Evolutionary conservation across 2,329 filamentous ascomycete genomes (phyloP).

Genomic region (Fusarium continuum): DNA sequence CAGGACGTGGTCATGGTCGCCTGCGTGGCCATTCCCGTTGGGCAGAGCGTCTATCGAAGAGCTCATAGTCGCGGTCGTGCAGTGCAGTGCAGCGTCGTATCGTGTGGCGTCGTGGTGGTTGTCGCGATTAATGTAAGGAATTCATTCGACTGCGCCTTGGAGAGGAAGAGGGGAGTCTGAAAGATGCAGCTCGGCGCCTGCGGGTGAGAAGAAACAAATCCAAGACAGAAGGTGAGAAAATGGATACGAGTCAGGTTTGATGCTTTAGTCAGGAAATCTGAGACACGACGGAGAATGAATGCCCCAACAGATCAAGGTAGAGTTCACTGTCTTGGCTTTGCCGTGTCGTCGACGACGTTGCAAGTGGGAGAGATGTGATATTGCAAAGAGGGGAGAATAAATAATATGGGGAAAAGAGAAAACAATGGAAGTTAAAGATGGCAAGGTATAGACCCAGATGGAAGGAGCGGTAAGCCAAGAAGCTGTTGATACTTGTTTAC

Average conservation of each 20-base stretch:
- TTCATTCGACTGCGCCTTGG: constrained; percentile 7
- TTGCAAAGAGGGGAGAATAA: not conserved
- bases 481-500: constrained; percentile 24
- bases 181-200: constrained; percentile 4
- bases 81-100: not conserved
- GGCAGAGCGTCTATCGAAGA: constrained; percentile 43
- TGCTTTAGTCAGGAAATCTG: constrained; percentile 4
- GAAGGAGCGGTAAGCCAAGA: constrained; percentile 26
- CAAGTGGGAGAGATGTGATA: not conserved
- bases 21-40: constrained; percentile 42
- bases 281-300: constrained; percentile 12
- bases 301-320: not conserved
- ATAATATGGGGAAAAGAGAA: not conserved
- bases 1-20: constrained; percentile 53
- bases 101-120: not conserved
- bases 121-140: constrained; percentile 13
- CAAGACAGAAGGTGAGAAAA: not conserved
- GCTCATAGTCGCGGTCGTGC: constrained; percentile 40
- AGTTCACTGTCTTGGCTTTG: constrained; percentile 1
- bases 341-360: constrained; percentile 16
- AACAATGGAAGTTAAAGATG: not conserved
- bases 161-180: not conserved
- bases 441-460: too few relatives aligned
- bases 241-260: constrained; percentile 5
- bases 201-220: not conserved